Conservation (phyloP, 83 land plant genomes). For the Picea abies region DNA sequence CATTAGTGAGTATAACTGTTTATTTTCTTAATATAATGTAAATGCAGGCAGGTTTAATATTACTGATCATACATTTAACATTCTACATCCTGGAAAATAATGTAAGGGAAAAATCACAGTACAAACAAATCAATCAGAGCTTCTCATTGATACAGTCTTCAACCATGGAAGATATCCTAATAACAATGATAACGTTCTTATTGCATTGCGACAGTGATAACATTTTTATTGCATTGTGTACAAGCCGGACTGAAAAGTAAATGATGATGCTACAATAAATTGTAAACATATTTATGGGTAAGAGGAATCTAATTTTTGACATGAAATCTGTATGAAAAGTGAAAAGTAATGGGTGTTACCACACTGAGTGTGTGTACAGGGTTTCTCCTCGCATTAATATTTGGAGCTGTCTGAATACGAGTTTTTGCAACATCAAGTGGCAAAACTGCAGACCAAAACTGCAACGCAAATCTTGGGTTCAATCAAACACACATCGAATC, state of each 20-base stretch:
- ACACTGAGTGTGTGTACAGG: slow-evolving; percentile 54
- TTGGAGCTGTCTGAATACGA: slow-evolving; percentile 82
- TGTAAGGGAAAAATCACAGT: background rate
- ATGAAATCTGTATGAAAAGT: too few relatives aligned
- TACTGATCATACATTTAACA: background rate
- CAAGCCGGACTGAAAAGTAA: background rate
- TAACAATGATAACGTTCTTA: background rate
- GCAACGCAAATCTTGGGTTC: slow-evolving; percentile 13
- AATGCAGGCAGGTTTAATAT: background rate
- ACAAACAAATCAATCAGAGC: background rate
- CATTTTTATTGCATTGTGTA: too few relatives aligned
- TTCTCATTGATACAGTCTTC: background rate
- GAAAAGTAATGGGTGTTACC: slow-evolving; percentile 35
- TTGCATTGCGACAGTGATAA: background rate
- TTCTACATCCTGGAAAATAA: background rate
- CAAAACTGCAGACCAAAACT: slow-evolving; percentile 90
- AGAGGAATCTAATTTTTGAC: too few relatives aligned
- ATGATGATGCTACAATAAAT: background rate
- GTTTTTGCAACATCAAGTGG: slow-evolving; percentile 98
- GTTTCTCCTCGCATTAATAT: slow-evolving; percentile 47
- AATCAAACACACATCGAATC: background rate
- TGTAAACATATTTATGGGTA: background rate
- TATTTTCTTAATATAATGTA: background rate
- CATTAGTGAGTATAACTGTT: background rate
- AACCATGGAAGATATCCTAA: slow-evolving; percentile 1